Conservation (phyloP, 176 grass and related monocot species). For the Phoenix dactylifera region DNA sequence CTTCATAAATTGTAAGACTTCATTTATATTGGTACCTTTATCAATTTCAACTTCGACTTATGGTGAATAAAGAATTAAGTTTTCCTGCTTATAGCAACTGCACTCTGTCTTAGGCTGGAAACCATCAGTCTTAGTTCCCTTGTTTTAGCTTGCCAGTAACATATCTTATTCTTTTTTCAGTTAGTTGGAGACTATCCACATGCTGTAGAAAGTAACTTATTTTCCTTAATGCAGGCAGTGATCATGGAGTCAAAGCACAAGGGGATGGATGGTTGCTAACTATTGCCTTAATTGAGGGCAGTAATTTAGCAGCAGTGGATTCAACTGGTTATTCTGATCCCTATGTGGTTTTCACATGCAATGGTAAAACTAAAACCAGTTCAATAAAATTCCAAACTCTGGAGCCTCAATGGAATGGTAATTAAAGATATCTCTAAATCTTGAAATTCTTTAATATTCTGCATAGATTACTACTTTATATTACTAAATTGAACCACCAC, state of each 20-base stretch:
- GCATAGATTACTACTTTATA: not conserved
- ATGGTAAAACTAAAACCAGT: constrained; percentile 87
- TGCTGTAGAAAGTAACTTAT: constrained; percentile 5
- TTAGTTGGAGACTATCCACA: too few species aligned
- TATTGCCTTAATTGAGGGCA: constrained; percentile 73
- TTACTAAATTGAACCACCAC: too few species aligned
- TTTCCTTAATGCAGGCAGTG: constrained; percentile 43
- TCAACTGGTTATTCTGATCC: constrained; percentile 80
- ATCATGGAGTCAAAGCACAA: constrained; percentile 80
- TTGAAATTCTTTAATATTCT: constrained; percentile 17
- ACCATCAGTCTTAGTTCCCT: too few species aligned
- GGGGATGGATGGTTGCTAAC: constrained; percentile 94
- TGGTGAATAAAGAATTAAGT: too few species aligned
- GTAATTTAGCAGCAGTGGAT: constrained; percentile 61
- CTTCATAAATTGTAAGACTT: too few species aligned
- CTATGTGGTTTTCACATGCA: constrained; percentile 90
- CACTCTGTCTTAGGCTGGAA: too few species aligned
- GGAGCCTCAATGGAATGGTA: constrained; percentile 92
- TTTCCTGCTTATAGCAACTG: too few species aligned
- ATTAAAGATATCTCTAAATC: constrained; percentile 2
- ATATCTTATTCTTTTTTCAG: too few species aligned
- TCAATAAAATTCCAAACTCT: constrained; percentile 89
- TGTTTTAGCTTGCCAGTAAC: too few species aligned
- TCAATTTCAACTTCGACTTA: too few species aligned
- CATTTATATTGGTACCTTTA: too few species aligned